Percentiles rank a stretch among this genome's conserved stretches.
Evolutionary conservation across 345 rosid species (phyloP).

Genomic region (Corchorus olitorius): DNA sequence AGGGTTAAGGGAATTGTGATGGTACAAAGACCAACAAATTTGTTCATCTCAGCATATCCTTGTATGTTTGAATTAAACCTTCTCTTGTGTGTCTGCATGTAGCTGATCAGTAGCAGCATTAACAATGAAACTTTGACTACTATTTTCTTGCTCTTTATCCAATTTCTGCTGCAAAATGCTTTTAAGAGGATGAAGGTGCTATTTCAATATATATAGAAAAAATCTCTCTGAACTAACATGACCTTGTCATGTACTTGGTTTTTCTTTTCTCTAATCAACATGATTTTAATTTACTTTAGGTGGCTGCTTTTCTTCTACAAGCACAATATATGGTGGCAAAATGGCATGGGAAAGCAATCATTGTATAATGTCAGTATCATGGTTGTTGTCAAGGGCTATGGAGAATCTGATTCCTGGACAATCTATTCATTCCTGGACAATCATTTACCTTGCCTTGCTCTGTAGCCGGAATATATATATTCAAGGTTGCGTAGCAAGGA

Average conservation of each 20-base stretch:
- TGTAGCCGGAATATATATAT: too few species aligned
- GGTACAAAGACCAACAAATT: not conserved
- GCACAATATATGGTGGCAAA: constrained; percentile 99
- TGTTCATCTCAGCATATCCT: not conserved
- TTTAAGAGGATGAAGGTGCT: not conserved
- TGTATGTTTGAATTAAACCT: not conserved
- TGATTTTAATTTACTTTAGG: too few species aligned
- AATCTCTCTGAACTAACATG: too few species aligned
- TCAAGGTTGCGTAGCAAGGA: too few species aligned
- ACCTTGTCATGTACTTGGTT: too few species aligned
- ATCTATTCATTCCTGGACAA: too few species aligned
- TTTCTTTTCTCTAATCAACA: too few species aligned
- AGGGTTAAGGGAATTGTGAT: not conserved
- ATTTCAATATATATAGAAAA: not conserved
- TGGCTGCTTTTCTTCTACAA: constrained; percentile 92
- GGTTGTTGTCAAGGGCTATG: constrained; percentile 68
- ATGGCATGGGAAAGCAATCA: constrained; percentile 97
- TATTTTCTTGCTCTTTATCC: not conserved
- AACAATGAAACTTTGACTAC: not conserved
- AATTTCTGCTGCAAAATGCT: not conserved
- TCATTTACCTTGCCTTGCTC: too few species aligned
- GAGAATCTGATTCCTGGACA: constrained; percentile 85
- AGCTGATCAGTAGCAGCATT: not conserved
- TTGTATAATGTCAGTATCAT: constrained; percentile 68
- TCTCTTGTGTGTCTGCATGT: not conserved